Evolutionary conservation across 108 stramenopile species (phyloP), one percentile per base, ranked within the genome.

Genomic region (Phaeodactylum tricornutum): DNA sequence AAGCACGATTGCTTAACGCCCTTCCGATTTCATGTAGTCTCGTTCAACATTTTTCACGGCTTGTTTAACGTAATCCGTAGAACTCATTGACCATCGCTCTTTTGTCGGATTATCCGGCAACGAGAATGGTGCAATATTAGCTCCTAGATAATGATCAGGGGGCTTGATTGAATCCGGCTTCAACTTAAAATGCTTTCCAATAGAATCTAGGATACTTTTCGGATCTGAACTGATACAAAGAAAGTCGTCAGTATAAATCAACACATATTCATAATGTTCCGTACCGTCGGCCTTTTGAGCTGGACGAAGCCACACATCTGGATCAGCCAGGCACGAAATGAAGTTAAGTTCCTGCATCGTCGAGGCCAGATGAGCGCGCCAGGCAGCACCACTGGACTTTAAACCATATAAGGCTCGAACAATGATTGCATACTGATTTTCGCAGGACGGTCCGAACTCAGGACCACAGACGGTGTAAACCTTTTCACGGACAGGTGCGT

Each of bases 381-480:
- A 57, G 2, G 55, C 63, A 36, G 48, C 47, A 6, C 55, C 63
- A 26, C 23, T 22, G 12, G 50, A 52, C 26, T 63, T 66, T 19
- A 75, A 27, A 15, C 74, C 74, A 34, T 75, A 75, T 1, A 75
- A 26, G 2, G 61, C 69, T 26, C 52, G 43, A 3, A 50, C 56
- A 5, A 63, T 47, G 1, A 22, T 51, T 5, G 48, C 63, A 21
- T 8, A 24, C 22, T 48, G 43, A 17, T 52, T 53, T 24, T 54
- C 34, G 17, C 4, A 39, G 2, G 61, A 42, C 12, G 43, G 14
- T 12, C 73, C 73, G 43, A 50, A 66, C 26, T 74, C 67, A 28
- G 34, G 34, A 2, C 66, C 66, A 26, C 50, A 53, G 8, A 9
- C 38, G 32, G 54, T 44, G 42, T 29, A 70, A 6, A 62, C 44